Base-by-base conservation (phyloP, 23 red algal genomes). In the Gracilariopsis chorda region DNA sequence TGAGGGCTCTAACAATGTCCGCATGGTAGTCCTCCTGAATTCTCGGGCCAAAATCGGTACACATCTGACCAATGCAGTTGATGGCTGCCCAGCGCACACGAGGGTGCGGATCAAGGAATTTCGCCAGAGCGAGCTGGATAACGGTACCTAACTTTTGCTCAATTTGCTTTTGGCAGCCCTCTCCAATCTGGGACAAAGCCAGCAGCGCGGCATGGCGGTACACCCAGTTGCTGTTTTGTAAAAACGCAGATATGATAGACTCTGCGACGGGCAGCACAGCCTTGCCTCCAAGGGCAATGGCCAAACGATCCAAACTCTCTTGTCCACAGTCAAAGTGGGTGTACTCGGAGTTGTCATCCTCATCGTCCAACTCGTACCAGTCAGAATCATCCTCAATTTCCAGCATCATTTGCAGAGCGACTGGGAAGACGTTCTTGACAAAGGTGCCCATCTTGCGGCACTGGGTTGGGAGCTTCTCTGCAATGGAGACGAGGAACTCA, bases 61-160 rank as follows among this genome's bases (percentile, higher is more conserved):
- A 95, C 96, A 98, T 98, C 78, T 98, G 96, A 9, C 96, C 96
- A 41, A 98, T 93, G 77, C 96, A 98, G 36, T 98, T 95, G 77
- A 98, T 94, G 14, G 96, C 96, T 20, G 96, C 96, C 96, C 96
- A 98, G 40, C 96, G 96, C 37, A 98, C 96, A 4, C 96, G 87
- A 45, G 96, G 92, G 44, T 98, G 96, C 21, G 96, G 85, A 75
- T 98, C 96, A 45, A 58, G 34, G 46, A 95, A 93, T 16, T 77
- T 48, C 25, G 57, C 47, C 52, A 98, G 48, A 6, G 93, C 96
- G 39, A 95, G 85, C 17, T 79, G 55, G 46, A 96, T 82, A 5
- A 98, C 93, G 25, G 88, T 77, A 21, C 92, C 90, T 11, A 98
- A 60, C 64, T 98, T 92, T 43, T 49, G 77, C 55, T 94, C 89